Evolutionary conservation across 2,329 filamentous ascomycete species (phyloP), one percentile per base, ranked within the genome.

Genomic region (Fusarium fujikuroi): DNA sequence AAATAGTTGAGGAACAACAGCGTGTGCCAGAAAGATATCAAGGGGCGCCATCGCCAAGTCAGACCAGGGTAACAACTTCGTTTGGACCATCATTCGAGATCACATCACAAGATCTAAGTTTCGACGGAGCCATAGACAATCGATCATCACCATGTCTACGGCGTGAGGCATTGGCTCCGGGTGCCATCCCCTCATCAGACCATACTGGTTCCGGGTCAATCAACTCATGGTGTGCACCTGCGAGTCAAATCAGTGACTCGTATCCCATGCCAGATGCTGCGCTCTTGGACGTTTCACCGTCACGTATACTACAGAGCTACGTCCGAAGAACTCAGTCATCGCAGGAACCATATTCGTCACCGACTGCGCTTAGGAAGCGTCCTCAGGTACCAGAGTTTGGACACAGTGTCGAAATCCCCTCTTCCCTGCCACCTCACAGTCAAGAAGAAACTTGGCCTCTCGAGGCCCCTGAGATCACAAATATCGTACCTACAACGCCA

Each of bases 241-340:
- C 86, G 0, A 90, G 87, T 63, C 81, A 87, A 34, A 83, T 91
- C 25, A 84, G 83, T 15, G 89, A 91, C 74, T 91, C 89, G 1
- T 86, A 89, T 71, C 86, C 76, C 56, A 79, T 83, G 66, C 81
- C 81, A 12, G 78, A 79, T 53, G 63, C 76, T 9, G 71, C 70
- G 9, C 30, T 81, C 25, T 61, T 81, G 16, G 67, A 70, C 14
- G 69, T 72, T 23, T 87, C 89, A 1, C 88, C 89, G 1, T 86
- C 85, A 3, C 83, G 86, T 43, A 79, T 88, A 2, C 74, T 90
- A 16, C 84, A 88, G 66, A 83, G 84, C 30, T 88, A 86, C 65
- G 80, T 88, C 7, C 84, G 85, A 56, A 72, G 25, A 73, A 14
- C 57, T 4, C 37, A 50, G 9, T 58, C 66, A 18, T 69, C 79